Evolutionary conservation across 2,329 filamentous ascomycete genomes (phyloP).

Genomic region (Claviceps sorghi): DNA sequence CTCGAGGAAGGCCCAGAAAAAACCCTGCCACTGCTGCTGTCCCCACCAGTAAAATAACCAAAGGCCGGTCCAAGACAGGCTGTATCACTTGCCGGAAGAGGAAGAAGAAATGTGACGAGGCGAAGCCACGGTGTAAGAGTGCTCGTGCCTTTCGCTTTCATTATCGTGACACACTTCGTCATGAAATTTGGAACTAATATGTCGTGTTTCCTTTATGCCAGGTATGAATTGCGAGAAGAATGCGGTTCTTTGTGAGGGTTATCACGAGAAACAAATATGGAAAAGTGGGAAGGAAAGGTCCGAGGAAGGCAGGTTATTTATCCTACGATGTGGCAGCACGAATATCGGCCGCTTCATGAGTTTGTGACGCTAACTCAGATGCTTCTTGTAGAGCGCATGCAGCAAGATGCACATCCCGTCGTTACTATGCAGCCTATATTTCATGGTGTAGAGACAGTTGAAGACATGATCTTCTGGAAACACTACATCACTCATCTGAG

Average conservation of each 20-base stretch:
- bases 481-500: conserved; percentile 73
- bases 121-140: conserved; percentile 45
- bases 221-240: conserved; percentile 88
- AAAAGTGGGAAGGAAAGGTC: conserved; percentile 67
- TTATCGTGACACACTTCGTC: not conserved
- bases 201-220: conserved; percentile 17
- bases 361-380: not conserved
- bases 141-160: not conserved
- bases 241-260: conserved; percentile 80
- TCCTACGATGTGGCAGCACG: not conserved
- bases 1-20: conserved; percentile 71
- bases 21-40: conserved; percentile 49
- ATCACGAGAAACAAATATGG: conserved; percentile 76
- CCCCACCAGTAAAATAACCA: conserved; percentile 54
- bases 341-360: not conserved
- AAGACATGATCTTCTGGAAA: conserved; percentile 68
- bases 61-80: conserved; percentile 58
- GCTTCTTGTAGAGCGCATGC: conserved; percentile 28
- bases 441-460: conserved; percentile 63
- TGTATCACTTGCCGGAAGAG: conserved; percentile 53
- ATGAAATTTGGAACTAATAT: not conserved
- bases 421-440: conserved; percentile 54
- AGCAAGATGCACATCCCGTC: conserved; percentile 32
- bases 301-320: conserved; percentile 42
- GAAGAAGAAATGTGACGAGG: conserved; percentile 61